Conservation (phyloP, 371 early-diverging fungal species). For the Dipsacomyces acuminosporus region DNA sequence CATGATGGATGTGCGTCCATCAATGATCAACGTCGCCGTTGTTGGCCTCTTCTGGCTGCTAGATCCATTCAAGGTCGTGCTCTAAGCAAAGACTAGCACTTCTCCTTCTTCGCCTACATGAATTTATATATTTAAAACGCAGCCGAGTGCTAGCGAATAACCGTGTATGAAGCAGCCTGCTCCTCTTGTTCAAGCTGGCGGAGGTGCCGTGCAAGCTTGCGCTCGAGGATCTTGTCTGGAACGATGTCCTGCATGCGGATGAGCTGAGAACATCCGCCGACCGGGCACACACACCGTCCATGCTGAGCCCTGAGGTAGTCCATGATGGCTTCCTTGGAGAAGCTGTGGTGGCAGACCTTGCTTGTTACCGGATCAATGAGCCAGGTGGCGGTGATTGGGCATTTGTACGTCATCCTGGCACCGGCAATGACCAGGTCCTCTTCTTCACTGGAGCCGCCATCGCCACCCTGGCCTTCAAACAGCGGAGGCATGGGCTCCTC, state of each 20-base stretch:
- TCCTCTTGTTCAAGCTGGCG: constrained; percentile 32
- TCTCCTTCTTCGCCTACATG: background rate
- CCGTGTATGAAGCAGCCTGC: constrained; percentile 24
- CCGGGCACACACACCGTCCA: constrained; percentile 21
- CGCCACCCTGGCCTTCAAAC: constrained; percentile 6
- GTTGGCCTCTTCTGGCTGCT: constrained; percentile 35
- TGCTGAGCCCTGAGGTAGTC: constrained; percentile 12
- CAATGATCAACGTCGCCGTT: constrained; percentile 26
- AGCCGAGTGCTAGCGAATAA: constrained; percentile 17
- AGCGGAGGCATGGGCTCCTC: constrained; percentile 33
- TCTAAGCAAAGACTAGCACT: constrained; percentile 3
- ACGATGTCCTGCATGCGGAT: constrained; percentile 11
- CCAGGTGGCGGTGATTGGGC: constrained; percentile 39
- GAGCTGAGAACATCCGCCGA: constrained; percentile 21
- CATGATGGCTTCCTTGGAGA: constrained; percentile 24
- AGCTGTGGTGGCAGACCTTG: constrained; percentile 34
- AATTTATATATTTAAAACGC: background rate
- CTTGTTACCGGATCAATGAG: constrained; percentile 37
- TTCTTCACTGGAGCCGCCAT: constrained; percentile 9
- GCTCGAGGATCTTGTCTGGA: constrained; percentile 25
- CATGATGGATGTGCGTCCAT: constrained; percentile 39
- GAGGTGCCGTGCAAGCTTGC: constrained; percentile 26
- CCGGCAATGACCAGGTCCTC: constrained; percentile 37
- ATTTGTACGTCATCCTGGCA: constrained; percentile 26
- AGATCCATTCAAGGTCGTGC: constrained; percentile 37